Conservation (phyloP, 805 yeast genomes). For the Metschnikowia dekortorum region DNA sequence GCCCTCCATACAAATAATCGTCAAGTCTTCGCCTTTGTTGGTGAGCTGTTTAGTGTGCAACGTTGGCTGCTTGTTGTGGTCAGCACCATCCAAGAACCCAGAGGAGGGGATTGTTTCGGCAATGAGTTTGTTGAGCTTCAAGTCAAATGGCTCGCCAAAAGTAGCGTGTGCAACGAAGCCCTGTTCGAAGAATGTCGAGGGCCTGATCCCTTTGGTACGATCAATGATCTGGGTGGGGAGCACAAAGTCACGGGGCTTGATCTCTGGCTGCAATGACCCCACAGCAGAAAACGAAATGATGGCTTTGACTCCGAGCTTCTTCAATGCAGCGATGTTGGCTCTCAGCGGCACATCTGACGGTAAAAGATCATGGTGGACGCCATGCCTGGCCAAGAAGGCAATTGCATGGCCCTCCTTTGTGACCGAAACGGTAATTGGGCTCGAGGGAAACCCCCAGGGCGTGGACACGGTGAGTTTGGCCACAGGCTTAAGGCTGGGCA, state of each 20-base stretch:
- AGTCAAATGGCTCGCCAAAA: conserved; percentile 95
- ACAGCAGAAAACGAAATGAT: conserved; percentile 94
- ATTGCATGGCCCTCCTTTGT: conserved; percentile 75
- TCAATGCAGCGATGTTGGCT: conserved; percentile 95
- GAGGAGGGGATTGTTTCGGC: conserved; percentile 41
- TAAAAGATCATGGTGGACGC: conserved; percentile 78
- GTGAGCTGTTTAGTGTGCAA: conserved; percentile 62
- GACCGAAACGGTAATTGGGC: conserved; percentile 86
- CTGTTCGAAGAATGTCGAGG: conserved; percentile 80
- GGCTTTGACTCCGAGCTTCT: conserved; percentile 78
- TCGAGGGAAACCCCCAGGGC: conserved; percentile 97
- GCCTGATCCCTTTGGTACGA: conserved; percentile 92
- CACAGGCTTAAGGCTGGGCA: conserved; percentile 78
- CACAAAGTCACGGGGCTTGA: conserved; percentile 94
- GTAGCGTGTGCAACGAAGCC: conserved; percentile 98
- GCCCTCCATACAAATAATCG: conserved; percentile 97
- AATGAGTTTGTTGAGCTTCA: conserved; percentile 61
- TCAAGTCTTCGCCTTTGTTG: conserved; percentile 64
- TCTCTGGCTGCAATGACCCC: conserved; percentile 86
- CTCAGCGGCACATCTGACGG: conserved; percentile 90
- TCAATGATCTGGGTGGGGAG: conserved; percentile 94
- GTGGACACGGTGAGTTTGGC: conserved; percentile 79
- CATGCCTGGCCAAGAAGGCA: conserved; percentile 95
- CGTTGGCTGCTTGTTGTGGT: conserved; percentile 31
- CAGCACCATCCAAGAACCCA: conserved; percentile 53